Evolutionary conservation across 345 rosid species (phyloP), one percentile per base, ranked within the genome.

Genomic region (Sisymbrium irio): DNA sequence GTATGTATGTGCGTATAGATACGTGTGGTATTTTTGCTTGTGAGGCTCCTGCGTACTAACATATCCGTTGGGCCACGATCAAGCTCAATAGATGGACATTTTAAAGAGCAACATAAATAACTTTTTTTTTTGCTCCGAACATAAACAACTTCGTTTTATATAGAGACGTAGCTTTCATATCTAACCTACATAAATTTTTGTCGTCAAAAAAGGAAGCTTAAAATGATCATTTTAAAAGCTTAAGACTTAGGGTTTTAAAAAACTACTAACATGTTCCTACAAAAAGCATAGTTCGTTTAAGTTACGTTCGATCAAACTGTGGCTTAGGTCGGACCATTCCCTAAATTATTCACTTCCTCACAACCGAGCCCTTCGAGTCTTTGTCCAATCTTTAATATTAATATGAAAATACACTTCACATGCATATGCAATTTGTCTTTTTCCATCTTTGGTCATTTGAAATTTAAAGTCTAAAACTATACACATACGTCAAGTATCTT

Each of bases 11-110:
- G 39, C 20, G 63, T 67, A 67, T 61, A 67, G 68, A 60, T 75
- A 75, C 57, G 69, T 67, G 62, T 67, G 1, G 12, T 35, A 67
- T 32, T 61, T 75, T 75, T 53, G 63, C 20, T 51, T 51, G 33
- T 27, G 36, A 28, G 54, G 67, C 46, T 65, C 39, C 47, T 57
- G 42, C 49, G 1, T 36, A 7, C 64, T 36, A 60, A 65, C 27
- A 39, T 62, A 44, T 64, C 47, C 32, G 20, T 44, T 22, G 27
- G 65, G 65, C 65, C 64, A 44, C 36, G 42, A 65, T 53, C 71
- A 64, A 73, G 19, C 49, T 65, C 22, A 45, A 46, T 44, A 56
- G 41, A 27, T 27, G 28, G 3, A 57, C 60, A 39, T 66, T 47
- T 74, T 15, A 25, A 65, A 56, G 25, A 10, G 18, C 25, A 27